Conservation (phyloP, 306 rosid species). For the Heteromeles arbutifolia region DNA sequence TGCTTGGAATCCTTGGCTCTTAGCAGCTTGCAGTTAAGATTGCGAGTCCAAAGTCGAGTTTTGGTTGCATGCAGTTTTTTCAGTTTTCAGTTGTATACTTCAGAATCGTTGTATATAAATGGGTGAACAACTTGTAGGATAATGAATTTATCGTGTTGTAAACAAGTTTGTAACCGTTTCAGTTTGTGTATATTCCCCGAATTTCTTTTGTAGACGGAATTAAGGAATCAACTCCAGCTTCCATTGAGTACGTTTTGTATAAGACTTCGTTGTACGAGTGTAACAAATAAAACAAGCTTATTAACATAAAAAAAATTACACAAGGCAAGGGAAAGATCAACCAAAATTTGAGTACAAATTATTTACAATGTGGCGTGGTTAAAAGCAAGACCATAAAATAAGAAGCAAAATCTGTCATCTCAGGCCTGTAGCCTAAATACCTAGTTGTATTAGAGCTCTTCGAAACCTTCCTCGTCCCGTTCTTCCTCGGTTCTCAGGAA, state of each 20-base stretch:
- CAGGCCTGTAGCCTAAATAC: background rate
- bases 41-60: background rate
- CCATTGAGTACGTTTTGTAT: accelerated
- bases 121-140: background rate
- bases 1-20: background rate
- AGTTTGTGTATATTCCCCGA: too few species aligned
- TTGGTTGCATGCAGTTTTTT: background rate
- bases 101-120: background rate
- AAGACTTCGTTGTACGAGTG: background rate
- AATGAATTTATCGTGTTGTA: background rate
- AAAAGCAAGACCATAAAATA: background rate
- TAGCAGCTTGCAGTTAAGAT: background rate
- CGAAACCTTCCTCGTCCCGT: conserved; percentile 73
- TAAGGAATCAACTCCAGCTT: background rate
- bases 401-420: background rate
- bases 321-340: background rate
- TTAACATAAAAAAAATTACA: background rate
- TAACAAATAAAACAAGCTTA: background rate
- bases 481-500: conserved; percentile 52
- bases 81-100: background rate
- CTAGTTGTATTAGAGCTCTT: conserved; percentile 37
- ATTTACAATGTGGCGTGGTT: background rate
- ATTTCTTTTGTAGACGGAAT: background rate
- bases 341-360: background rate
- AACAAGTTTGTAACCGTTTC: background rate